Conservation (phyloP, 441 rosid species). For the Manihot esculenta region DNA sequence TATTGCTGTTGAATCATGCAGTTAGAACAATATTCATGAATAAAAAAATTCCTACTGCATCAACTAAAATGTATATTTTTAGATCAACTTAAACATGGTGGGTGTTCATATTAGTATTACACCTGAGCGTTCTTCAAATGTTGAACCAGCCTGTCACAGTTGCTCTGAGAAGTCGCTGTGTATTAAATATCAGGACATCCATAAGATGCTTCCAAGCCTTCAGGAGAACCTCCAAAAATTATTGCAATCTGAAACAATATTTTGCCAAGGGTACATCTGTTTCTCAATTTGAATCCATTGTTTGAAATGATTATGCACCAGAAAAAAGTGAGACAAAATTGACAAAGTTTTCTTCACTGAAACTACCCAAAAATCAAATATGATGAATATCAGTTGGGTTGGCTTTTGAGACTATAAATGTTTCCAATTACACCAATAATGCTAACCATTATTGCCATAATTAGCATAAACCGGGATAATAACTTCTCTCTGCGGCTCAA, state of each 20-base stretch:
- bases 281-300: background rate
- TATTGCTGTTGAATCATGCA: background rate
- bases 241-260: background rate
- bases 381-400: slow-evolving; percentile 39
- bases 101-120: background rate
- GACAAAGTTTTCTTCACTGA: background rate
- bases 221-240: slow-evolving; percentile 1
- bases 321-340: too few species aligned
- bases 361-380: background rate
- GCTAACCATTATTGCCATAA: slow-evolving; percentile 67
- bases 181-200: slow-evolving; percentile 1
- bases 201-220: slow-evolving; percentile 8
- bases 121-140: background rate
- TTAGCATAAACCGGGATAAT: slow-evolving; percentile 67
- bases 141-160: background rate
- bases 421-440: slow-evolving; percentile 71
- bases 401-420: slow-evolving; percentile 55
- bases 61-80: background rate
- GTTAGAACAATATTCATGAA: background rate
- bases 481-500: slow-evolving; percentile 48
- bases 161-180: slow-evolving; percentile 13
- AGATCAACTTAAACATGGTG: slow-evolving; percentile 11
- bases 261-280: background rate
- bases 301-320: background rate
- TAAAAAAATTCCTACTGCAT: background rate